Evolutionary conservation across 352 stramenopile species (phyloP).

Genomic region (Thraustochytrium sp.): DNA sequence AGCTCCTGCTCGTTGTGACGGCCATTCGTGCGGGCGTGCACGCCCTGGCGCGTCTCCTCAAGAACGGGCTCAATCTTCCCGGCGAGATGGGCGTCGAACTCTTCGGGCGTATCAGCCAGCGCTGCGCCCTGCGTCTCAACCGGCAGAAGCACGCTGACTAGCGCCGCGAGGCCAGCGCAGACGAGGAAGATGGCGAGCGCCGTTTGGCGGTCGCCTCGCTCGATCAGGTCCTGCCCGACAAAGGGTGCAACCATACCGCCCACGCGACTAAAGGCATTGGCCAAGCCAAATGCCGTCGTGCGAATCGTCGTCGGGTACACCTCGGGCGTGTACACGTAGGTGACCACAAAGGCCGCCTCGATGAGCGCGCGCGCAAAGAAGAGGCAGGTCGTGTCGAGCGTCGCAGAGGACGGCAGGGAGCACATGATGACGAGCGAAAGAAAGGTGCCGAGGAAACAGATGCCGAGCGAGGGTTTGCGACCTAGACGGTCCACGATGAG

Average conservation of each 20-base stretch:
- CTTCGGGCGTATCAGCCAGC: not conserved
- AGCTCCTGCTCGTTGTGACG: not conserved
- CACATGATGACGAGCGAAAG: conserved; percentile 41
- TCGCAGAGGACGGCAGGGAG: not conserved
- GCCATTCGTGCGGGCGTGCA: not conserved
- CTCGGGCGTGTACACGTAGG: conserved; percentile 48
- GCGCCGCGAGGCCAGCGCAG: not conserved
- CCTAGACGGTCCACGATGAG: conserved; percentile 32
- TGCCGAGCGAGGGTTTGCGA: conserved; percentile 20
- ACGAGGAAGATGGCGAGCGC: conserved; percentile 29
- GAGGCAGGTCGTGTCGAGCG: conserved; percentile 23
- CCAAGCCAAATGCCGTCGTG: conserved; percentile 44
- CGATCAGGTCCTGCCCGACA: conserved; percentile 36
- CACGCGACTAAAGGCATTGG: conserved; percentile 42
- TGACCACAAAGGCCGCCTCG: conserved; percentile 33
- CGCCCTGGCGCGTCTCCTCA: too few species aligned
- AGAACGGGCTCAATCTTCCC: not conserved
- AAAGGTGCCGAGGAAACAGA: conserved; percentile 7
- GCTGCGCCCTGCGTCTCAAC: conserved; percentile 27
- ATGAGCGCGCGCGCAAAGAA: conserved; percentile 44
- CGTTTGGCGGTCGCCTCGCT: not conserved
- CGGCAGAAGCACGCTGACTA: conserved; percentile 1
- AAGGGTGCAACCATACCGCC: conserved; percentile 47
- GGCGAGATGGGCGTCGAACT: not conserved
- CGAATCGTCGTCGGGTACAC: conserved; percentile 46